Percentiles rank a stretch among this genome's conserved stretches.
Conservation (phyloP, 768 basidiomycete genomes). For the Xerocomellus chrysenteron region DNA sequence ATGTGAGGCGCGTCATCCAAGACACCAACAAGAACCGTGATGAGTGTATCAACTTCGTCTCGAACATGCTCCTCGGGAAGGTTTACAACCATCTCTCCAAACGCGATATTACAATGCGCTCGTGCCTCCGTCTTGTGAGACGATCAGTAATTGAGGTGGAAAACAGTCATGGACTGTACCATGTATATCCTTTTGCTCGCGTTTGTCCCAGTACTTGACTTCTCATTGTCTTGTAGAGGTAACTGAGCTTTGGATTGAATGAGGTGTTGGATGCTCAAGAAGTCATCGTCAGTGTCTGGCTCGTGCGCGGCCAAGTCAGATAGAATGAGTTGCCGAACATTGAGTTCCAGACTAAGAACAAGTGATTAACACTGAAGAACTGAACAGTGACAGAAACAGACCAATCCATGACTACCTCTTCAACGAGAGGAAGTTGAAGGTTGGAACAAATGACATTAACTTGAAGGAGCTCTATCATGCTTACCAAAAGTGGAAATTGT, state of each 20-base stretch:
- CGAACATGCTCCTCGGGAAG: slow-evolving; percentile 54
- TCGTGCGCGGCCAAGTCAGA: slow-evolving; percentile 68
- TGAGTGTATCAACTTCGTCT: slow-evolving; percentile 49
- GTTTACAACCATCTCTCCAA: slow-evolving; percentile 73
- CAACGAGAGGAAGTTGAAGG: background rate
- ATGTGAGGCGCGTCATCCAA: slow-evolving; percentile 70
- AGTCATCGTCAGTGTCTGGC: slow-evolving; percentile 46
- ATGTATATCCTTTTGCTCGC: slow-evolving; percentile 45
- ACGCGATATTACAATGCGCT: slow-evolving; percentile 80
- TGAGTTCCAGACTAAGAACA: slow-evolving; percentile 63
- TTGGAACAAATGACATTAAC: background rate
- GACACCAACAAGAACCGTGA: slow-evolving; percentile 64
- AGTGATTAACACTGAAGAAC: background rate
- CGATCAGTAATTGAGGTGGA: background rate
- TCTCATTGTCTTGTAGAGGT: slow-evolving; percentile 18
- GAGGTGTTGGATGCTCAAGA: slow-evolving; percentile 50
- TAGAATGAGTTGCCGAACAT: slow-evolving; percentile 73
- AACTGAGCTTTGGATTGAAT: slow-evolving; percentile 63
- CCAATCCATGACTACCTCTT: slow-evolving; percentile 45
- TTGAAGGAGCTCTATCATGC: background rate
- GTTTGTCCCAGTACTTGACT: slow-evolving; percentile 16
- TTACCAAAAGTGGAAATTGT: slow-evolving; percentile 5
- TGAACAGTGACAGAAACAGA: slow-evolving; percentile 25
- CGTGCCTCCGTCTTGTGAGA: slow-evolving; percentile 59
- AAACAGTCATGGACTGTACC: slow-evolving; percentile 40